Conservation (phyloP, 2,329 filamentous ascomycete genomes). For the Hymenoscyphus repandus region DNA sequence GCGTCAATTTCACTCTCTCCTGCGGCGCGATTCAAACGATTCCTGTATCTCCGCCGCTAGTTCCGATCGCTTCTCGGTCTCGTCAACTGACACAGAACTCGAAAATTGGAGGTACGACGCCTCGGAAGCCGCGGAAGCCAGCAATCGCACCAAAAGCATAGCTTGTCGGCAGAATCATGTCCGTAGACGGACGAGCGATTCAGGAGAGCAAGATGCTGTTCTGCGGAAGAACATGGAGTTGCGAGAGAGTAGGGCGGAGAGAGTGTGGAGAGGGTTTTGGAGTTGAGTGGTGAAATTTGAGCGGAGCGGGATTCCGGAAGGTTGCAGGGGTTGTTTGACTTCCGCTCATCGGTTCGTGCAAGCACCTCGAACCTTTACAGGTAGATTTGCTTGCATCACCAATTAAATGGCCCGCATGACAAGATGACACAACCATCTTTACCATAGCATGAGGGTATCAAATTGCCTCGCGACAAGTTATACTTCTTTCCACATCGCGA, state of each 20-base stretch:
- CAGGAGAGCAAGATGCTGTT: constrained; percentile 13
- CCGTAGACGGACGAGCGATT: not conserved
- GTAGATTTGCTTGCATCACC: not conserved
- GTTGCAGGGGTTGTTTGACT: not conserved
- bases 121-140: not conserved
- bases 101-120: constrained; percentile 10
- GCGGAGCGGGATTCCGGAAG: too few relatives aligned
- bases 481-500: constrained; percentile 1
- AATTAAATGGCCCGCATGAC: not conserved
- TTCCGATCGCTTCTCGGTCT: constrained; percentile 4
- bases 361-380: not conserved
- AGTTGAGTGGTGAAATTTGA: constrained; percentile 4
- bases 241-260: constrained; percentile 10
- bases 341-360: not conserved
- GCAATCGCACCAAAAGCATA: not conserved
- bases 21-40: not conserved
- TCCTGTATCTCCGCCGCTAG: not conserved
- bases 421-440: not conserved
- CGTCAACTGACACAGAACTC: constrained; percentile 13
- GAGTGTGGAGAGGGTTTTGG: constrained; percentile 19
- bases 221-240: constrained; percentile 12
- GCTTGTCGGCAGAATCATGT: not conserved
- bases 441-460: not conserved
- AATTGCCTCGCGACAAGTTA: not conserved
- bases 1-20: not conserved